Conservation (phyloP, 2,329 filamentous ascomycete genomes). For the Aureobasidium uvarum region DNA sequence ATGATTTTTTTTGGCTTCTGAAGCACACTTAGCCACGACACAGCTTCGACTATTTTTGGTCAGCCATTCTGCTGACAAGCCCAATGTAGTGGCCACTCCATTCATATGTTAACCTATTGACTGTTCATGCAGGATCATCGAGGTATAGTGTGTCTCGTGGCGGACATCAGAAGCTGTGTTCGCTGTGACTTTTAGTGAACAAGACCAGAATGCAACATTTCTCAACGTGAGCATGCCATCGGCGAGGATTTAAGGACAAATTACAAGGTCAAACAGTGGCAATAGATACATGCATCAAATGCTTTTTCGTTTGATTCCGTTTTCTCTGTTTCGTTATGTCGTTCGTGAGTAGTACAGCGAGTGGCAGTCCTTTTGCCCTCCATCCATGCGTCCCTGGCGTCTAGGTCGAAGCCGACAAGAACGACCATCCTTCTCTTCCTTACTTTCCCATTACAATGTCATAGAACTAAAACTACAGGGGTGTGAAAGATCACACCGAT, state of each 20-base stretch:
- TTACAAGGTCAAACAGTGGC: not conserved
- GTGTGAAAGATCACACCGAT: not conserved
- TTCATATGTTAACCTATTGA: too few species aligned
- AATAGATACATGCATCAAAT: not conserved
- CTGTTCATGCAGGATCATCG: too few species aligned
- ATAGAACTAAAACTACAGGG: not conserved
- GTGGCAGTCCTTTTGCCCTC: not conserved
- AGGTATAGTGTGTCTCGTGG: too few species aligned
- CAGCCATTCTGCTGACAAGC: too few species aligned
- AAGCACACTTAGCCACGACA: too few species aligned
- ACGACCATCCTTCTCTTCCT: not conserved
- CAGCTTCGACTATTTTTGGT: too few species aligned
- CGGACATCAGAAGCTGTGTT: too few species aligned
- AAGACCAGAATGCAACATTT: too few species aligned
- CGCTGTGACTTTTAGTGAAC: too few species aligned
- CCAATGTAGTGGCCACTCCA: too few species aligned
- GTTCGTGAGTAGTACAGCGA: not conserved
- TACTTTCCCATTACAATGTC: not conserved
- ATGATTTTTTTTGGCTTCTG: too few species aligned
- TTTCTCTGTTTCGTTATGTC: not conserved
- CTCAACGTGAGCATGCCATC: too few species aligned
- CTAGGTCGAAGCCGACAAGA: not conserved
- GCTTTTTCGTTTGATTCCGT: not conserved
- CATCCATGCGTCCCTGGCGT: conserved; percentile 7
- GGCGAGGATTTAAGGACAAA: not conserved